Conservation (phyloP, 768 basidiomycete genomes). For the Lentinula guzmanii region DNA sequence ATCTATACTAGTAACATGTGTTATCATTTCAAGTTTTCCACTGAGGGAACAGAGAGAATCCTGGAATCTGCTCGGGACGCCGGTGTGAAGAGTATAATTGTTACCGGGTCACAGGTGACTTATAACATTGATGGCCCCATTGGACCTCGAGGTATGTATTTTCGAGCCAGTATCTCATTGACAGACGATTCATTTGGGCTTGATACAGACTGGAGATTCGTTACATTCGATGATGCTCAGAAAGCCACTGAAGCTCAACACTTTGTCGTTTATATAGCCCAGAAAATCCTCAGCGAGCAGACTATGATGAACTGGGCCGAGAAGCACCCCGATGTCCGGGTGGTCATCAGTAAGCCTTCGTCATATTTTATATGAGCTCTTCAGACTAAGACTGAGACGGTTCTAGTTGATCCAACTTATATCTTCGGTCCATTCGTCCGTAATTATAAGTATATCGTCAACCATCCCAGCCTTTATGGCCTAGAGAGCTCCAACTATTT, state of each 20-base stretch:
- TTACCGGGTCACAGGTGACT: constrained; percentile 4
- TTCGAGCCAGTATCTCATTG: not conserved
- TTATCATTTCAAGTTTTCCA: not conserved
- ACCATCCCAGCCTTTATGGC: not conserved
- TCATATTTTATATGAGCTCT: not conserved
- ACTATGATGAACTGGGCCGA: constrained; percentile 21
- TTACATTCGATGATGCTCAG: constrained; percentile 4
- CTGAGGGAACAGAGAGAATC: constrained; percentile 1
- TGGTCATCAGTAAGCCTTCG: constrained; percentile 3
- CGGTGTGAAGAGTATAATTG: constrained; percentile 2
- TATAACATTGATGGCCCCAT: constrained; percentile 6
- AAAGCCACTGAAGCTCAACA: not conserved
- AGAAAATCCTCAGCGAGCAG: constrained; percentile 20
- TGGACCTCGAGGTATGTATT: constrained; percentile 3
- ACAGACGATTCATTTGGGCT: not conserved
- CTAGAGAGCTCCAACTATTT: constrained; percentile 4
- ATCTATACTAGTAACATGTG: not conserved
- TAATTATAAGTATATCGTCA: constrained; percentile 5
- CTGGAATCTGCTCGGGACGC: not conserved
- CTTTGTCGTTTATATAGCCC: constrained; percentile 15
- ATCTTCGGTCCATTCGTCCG: constrained; percentile 6
- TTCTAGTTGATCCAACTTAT: constrained; percentile 4
- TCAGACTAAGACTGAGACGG: not conserved
- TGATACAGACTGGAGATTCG: constrained; percentile 1
- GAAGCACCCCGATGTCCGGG: constrained; percentile 10